phyloP scores from a whole-genome alignment of 1,284 basidiomycete genomes.

The Laetiporus sulphureus region DNA sequence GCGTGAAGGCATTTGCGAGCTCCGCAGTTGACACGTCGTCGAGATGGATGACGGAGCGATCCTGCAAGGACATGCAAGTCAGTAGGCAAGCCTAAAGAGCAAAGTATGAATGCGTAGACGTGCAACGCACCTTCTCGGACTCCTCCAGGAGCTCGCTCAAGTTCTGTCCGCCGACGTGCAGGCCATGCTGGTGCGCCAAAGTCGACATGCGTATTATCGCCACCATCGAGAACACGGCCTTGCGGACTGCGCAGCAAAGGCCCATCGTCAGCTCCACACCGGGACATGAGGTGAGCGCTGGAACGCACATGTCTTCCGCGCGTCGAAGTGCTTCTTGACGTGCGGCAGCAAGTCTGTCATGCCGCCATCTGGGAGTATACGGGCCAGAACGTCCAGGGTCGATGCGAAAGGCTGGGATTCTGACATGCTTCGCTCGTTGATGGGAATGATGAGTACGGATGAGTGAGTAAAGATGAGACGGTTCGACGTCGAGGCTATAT shows the following conservation, averaged over 20 bases:
- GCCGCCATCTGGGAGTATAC: conserved; percentile 39
- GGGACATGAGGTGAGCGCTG: conserved; percentile 4
- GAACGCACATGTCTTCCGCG: conserved; percentile 74
- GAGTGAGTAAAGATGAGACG: too few relatives aligned
- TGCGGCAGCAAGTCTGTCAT: conserved; percentile 83
- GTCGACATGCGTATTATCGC: conserved; percentile 75
- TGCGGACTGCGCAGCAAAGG: conserved; percentile 55
- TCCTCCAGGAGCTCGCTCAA: conserved; percentile 74
- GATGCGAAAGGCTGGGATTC: conserved; percentile 30
- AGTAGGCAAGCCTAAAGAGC: too few relatives aligned
- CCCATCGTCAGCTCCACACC: too few relatives aligned
- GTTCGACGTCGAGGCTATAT: too few relatives aligned
- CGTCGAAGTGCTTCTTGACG: conserved; percentile 85
- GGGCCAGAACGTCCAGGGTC: conserved; percentile 32
- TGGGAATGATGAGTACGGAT: too few relatives aligned
- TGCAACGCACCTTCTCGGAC: conserved; percentile 64
- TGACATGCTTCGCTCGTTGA: too few relatives aligned
- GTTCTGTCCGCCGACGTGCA: conserved; percentile 52
- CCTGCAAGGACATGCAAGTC: too few relatives aligned
- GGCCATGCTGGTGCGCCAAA: conserved; percentile 41
- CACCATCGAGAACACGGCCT: conserved; percentile 81
- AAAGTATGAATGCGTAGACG: conserved; percentile 8
- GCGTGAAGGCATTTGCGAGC: too few relatives aligned
- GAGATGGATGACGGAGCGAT: not conserved
- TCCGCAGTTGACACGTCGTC: not conserved